Evolutionary conservation across 768 basidiomycete genomes (phyloP).

Genomic region (Psilocybe cyanescens): DNA sequence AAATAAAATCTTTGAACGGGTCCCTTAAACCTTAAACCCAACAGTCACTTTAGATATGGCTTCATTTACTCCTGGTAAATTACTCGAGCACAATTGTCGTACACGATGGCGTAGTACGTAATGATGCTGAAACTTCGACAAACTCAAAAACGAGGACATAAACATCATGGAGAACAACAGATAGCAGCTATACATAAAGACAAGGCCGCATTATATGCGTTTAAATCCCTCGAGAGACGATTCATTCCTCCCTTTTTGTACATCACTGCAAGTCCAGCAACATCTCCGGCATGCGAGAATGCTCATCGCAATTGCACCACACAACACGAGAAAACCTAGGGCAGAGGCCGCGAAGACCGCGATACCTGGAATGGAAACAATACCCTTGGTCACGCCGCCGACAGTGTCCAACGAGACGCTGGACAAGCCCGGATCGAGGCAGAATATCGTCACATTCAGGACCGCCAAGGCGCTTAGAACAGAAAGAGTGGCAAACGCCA

Average conservation of each 20-base stretch:
- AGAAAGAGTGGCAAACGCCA: neutral
- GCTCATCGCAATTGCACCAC: neutral
- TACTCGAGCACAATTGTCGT: too few relatives aligned
- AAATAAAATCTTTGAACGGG: too few relatives aligned
- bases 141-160: too few relatives aligned
- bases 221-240: neutral
- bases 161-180: too few relatives aligned
- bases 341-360: neutral
- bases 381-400: neutral
- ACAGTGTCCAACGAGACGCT: neutral
- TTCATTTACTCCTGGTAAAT: too few relatives aligned
- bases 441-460: slow-evolving; percentile 5
- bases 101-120: too few relatives aligned
- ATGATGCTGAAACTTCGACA: too few relatives aligned
- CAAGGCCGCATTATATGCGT: too few relatives aligned
- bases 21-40: too few relatives aligned
- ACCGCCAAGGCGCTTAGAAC: slow-evolving; percentile 2
- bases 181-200: too few relatives aligned
- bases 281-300: neutral
- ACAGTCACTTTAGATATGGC: too few relatives aligned
- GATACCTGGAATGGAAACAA: slow-evolving; percentile 2
- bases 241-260: neutral
- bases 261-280: neutral
- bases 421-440: neutral
- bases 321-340: neutral